Conservation (phyloP, 192 early-diverging fungal species). For the Gryganskiella cystojenkinii region DNA sequence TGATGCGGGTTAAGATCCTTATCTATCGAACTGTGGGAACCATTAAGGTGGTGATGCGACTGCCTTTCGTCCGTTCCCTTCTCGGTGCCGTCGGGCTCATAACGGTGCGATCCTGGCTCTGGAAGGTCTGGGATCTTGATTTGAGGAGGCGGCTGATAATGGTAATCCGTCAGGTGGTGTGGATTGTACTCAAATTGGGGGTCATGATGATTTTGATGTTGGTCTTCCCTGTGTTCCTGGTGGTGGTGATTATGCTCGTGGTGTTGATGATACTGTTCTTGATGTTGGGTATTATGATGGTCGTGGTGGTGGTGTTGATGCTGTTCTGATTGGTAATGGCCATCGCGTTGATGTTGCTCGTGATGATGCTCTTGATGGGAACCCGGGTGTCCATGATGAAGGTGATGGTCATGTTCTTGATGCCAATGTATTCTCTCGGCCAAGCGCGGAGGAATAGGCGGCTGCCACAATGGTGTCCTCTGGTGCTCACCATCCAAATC, state of each 20-base stretch:
- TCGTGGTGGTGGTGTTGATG: background rate
- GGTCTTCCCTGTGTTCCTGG: background rate
- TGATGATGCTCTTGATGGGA: slow-evolving; percentile 11
- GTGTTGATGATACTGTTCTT: slow-evolving; percentile 8
- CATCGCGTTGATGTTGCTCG: slow-evolving; percentile 7
- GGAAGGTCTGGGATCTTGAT: slow-evolving; percentile 31
- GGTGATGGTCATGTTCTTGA: slow-evolving; percentile 29
- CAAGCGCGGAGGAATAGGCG: slow-evolving; percentile 20
- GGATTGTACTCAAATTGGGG: slow-evolving; percentile 29
- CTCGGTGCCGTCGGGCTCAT: slow-evolving; percentile 5
- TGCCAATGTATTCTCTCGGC: slow-evolving; percentile 4
- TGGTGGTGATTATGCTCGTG: slow-evolving; percentile 24
- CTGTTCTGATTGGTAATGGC: background rate
- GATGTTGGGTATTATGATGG: slow-evolving; percentile 11
- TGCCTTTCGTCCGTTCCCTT: slow-evolving; percentile 18
- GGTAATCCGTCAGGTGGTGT: slow-evolving; percentile 49
- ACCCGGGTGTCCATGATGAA: slow-evolving; percentile 9
- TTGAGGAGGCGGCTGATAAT: slow-evolving; percentile 37
- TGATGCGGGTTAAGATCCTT: slow-evolving; percentile 40
- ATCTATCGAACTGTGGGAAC: background rate
- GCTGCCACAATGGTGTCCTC: slow-evolving; percentile 5
- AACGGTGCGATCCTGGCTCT: slow-evolving; percentile 23
- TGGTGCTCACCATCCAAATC: background rate
- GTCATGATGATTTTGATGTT: slow-evolving; percentile 4
- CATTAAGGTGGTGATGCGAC: slow-evolving; percentile 4